phyloP scores from a whole-genome alignment of 140 eudicot genomes.

The Oenanthe javanica region DNA sequence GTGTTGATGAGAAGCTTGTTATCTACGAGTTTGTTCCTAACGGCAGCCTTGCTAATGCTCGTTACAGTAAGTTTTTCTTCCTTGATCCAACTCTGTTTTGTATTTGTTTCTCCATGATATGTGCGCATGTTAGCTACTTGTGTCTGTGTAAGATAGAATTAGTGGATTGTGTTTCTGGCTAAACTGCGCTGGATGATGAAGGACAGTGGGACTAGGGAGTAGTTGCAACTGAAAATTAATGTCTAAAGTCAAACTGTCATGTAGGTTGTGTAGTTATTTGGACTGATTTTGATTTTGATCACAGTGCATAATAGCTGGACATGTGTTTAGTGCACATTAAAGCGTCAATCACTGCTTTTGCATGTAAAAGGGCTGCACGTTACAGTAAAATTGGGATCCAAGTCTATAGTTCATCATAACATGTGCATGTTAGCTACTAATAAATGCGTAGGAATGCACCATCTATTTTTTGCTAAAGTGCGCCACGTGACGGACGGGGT shows the following conservation, averaged over 20 bases:
- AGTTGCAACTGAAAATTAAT: conserved; percentile 50
- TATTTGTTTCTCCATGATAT: neutral
- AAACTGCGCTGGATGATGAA: conserved; percentile 14
- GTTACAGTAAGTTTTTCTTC: conserved; percentile 54
- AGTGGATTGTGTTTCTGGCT: neutral
- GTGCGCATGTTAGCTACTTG: neutral
- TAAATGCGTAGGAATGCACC: neutral
- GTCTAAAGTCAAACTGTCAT: conserved; percentile 56
- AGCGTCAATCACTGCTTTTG: neutral
- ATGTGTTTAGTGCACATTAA: conserved; percentile 17
- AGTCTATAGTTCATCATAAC: neutral
- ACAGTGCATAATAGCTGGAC: conserved; percentile 31
- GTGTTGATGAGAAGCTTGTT: conserved; percentile 71
- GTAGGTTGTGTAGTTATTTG: conserved; percentile 20
- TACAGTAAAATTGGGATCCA: neutral
- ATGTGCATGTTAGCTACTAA: too few relatives aligned
- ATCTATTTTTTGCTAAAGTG: too few relatives aligned
- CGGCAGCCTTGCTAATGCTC: conserved; percentile 87
- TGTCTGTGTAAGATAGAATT: conserved; percentile 9
- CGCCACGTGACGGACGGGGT: too few relatives aligned
- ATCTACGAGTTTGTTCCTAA: conserved; percentile 84
- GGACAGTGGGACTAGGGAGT: conserved; percentile 50
- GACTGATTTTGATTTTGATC: conserved; percentile 18
- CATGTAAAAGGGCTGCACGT: neutral
- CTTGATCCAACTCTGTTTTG: neutral